Base-by-base conservation (phyloP, 352 stramenopile species). In the Globisporangium carolinianum region DNA sequence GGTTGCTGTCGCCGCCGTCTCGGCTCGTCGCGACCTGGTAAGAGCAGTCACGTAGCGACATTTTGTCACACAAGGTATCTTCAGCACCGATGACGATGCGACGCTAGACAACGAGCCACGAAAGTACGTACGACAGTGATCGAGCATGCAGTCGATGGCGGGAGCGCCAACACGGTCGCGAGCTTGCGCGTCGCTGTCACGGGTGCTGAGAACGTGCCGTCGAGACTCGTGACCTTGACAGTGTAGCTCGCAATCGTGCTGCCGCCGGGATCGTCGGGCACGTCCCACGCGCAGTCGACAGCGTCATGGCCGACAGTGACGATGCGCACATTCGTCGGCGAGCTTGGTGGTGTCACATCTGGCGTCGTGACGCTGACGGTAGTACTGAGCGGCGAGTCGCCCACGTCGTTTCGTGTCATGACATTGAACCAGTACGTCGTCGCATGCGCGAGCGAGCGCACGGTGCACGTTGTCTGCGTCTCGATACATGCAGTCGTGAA, bases 341-440 rank as follows among this genome's bases (percentile, higher is more conserved):
- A n/a, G 6, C 65, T 76, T 3, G 72, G 76, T 4, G 55, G 35
- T 0, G 69, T 75, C 5, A 72, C 36, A 7, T 39, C 55, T 1
- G 45, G 51, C 12, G 79, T 87, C 14, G 50, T 61, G 1, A 66
- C 68, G 3, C 6, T 42, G 0, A 81, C 2, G 0, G 58, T 55
- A 0, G 9, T 36, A 12, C 72, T 80, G 0, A 48, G 8, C 14
- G 53, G 55, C 0, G 80, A 90, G 4, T 63, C 37, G 4, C 78
- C 78, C 4, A 76, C 15, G 0, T 67, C 53, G 51, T 83, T 90
- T 4, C 14, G 63, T 1, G 66, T 67, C 5, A 63, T 50, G 7
- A 75, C 71, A 32, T 72, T 68, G 18, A 75, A 73, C 69, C 58
- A 84, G 35, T 87, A 88, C 5, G 7, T 54, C 0, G 76, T 71